phyloP scores from a whole-genome alignment of 2,329 filamentous ascomycete genomes.

The Pyrenophora graminea region DNA sequence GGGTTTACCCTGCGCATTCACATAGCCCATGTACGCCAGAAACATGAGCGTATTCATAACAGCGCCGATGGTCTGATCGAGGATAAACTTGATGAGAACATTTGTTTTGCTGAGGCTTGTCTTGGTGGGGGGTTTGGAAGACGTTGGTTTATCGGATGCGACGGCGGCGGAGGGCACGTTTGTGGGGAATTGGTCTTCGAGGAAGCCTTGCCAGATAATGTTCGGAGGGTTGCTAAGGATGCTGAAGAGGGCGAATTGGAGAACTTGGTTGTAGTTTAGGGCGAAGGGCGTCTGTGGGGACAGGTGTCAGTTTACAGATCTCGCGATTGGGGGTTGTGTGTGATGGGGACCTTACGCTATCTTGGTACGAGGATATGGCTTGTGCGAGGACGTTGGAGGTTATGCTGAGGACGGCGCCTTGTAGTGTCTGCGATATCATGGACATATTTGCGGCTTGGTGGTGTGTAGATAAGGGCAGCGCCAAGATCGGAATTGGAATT shows the following conservation, averaged over 20 bases:
- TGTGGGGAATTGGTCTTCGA: slow-evolving; percentile 76
- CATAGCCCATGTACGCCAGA: slow-evolving; percentile 61
- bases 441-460: slow-evolving; percentile 28
- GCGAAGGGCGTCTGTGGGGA: slow-evolving; percentile 58
- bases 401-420: slow-evolving; percentile 67
- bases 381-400: slow-evolving; percentile 77
- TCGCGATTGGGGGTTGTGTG: background rate
- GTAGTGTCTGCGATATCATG: slow-evolving; percentile 52
- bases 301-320: slow-evolving; percentile 11
- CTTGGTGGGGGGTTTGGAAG: slow-evolving; percentile 31
- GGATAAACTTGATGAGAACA: slow-evolving; percentile 66
- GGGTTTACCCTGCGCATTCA: slow-evolving; percentile 34
- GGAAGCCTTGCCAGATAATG: slow-evolving; percentile 80
- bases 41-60: slow-evolving; percentile 68
- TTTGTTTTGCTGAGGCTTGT: slow-evolving; percentile 61
- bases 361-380: slow-evolving; percentile 65
- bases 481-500: background rate
- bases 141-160: slow-evolving; percentile 32
- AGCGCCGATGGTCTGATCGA: slow-evolving; percentile 72
- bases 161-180: slow-evolving; percentile 40
- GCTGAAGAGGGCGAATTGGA: slow-evolving; percentile 78
- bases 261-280: slow-evolving; percentile 68
- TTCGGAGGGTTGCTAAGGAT: slow-evolving; percentile 78
- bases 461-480: background rate
- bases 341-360: slow-evolving; percentile 55